Base-by-base conservation (phyloP, 108 stramenopile species). In the Nitzschia palea region DNA sequence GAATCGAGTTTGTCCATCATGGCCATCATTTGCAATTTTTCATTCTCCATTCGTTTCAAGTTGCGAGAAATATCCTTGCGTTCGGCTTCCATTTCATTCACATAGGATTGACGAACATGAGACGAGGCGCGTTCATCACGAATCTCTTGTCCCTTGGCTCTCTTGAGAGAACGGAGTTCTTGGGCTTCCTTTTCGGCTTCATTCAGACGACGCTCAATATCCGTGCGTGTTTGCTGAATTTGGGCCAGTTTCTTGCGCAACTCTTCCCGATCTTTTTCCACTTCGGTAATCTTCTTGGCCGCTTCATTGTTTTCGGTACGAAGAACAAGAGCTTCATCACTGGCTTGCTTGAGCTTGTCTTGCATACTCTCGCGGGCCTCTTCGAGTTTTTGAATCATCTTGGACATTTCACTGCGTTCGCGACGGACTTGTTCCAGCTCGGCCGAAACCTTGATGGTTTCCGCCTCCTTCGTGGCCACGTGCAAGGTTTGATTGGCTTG, bases 381-480 rank as follows among this genome's bases (percentile, higher is more conserved):
- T 66, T 52, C 50, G 8, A 66, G 33, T 33, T 66, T 52, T 54
- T 66, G 3, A 18, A 66, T 66, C 31, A 66, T 37, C 22, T 66
- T 66, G 3, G 65, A 22, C 48, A 52, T 52, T 31, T 52, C 33
- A 3, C 35, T 32, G 36, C 65, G 65, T 27, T 66, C 65, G n/a
- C 35, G 6, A 6, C 37, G 58, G 6, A 30, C 58, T 40, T 40
- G 37, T 3, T 60, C 37, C 36, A 60, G 36, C 35, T 60, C 58
- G 37, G 58, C 58, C 6, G 34, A 6, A 5, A 42, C 20, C 23
- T 60, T 40, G 58, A 42, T 40, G 17, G 37, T 60, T 22, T 60
- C 58, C 10, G 55, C 31, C 29, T 29, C 55, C 28, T 29, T 25
- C 3, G 8, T 35, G 30, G 37, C 37, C 4, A 55, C 54, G 4